Conservation (phyloP, 1,139 yeast genomes). For the Hyphopichia wangnamkhiaoensis region DNA sequence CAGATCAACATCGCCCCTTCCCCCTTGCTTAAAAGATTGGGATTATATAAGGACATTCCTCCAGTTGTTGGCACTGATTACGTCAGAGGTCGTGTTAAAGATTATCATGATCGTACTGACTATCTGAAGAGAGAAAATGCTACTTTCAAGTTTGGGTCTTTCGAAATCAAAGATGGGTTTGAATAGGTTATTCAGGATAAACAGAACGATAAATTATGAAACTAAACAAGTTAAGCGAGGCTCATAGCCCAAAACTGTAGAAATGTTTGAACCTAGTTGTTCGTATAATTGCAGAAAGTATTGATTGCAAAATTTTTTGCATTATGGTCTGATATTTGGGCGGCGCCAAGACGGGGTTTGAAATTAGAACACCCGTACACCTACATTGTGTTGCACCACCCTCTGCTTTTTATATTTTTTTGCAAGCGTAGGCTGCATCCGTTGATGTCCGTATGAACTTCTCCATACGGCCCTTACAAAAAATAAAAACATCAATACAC, state of each 20-base stretch:
- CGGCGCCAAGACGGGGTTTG: background rate
- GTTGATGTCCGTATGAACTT: too few relatives aligned
- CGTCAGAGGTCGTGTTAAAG: slow-evolving; percentile 28
- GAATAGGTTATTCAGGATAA: slow-evolving; percentile 9
- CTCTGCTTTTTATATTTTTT: too few relatives aligned
- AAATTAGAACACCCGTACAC: too few relatives aligned
- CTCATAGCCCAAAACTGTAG: too few relatives aligned
- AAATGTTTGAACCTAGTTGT: background rate
- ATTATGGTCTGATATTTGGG: too few relatives aligned
- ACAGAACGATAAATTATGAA: too few relatives aligned
- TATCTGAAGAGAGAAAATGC: slow-evolving; percentile 24
- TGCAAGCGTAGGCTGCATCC: too few relatives aligned
- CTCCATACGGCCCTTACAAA: too few relatives aligned
- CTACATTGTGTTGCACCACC: too few relatives aligned
- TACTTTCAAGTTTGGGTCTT: slow-evolving; percentile 28
- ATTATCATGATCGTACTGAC: slow-evolving; percentile 24
- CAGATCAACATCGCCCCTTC: slow-evolving; percentile 29
- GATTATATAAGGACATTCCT: slow-evolving; percentile 22
- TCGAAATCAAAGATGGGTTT: slow-evolving; percentile 29
- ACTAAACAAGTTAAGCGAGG: background rate
- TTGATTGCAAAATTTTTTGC: too few relatives aligned
- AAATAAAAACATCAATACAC: too few relatives aligned
- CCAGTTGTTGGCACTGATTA: slow-evolving; percentile 31
- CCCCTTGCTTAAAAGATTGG: slow-evolving; percentile 29
- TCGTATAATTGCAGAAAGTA: too few relatives aligned